These are phyloP conservation scores for Fusarium sp. DNA, from an alignment of 2,329 filamentous ascomycete species.

Conservation along the genomic window DNA sequence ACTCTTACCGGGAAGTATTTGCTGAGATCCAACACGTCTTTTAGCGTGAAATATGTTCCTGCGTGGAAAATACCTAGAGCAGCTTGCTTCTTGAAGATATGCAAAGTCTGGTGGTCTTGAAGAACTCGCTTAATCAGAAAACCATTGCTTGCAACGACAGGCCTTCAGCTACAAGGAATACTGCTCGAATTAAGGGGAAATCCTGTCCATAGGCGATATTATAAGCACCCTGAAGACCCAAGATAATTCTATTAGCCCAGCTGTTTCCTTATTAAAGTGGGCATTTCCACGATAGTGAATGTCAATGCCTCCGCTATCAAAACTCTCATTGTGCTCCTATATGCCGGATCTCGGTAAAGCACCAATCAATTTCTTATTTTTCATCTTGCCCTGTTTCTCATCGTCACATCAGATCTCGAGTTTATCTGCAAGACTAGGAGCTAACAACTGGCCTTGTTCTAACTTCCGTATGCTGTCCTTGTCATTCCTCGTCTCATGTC, in stretches of 20 bases:
- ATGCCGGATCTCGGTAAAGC: background rate
- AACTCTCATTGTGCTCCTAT: background rate
- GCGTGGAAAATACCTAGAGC: too few relatives aligned
- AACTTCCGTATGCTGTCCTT: slow-evolving; percentile 25
- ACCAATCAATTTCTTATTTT: background rate
- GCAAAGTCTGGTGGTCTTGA: background rate
- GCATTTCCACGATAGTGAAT: background rate
- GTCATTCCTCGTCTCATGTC: slow-evolving; percentile 39
- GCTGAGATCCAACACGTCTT: background rate
- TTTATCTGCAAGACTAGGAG: slow-evolving; percentile 17
- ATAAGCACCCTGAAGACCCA: background rate
- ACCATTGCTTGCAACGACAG: background rate
- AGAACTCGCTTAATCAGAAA: background rate
- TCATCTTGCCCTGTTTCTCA: slow-evolving; percentile 12
- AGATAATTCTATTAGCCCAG: background rate
- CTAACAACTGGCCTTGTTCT: slow-evolving; percentile 13
- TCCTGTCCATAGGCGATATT: background rate
- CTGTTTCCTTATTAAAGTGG: background rate
- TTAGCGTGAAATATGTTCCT: background rate
- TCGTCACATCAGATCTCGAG: slow-evolving; percentile 17
- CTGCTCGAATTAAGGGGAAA: background rate
- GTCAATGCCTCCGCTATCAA: background rate
- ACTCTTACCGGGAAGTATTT: slow-evolving; percentile 7
- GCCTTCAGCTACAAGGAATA: background rate
- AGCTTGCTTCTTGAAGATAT: background rate